phyloP scores from a whole-genome alignment of 2,329 filamentous ascomycete genomes.

The Malbranchea cinnamomea region DNA sequence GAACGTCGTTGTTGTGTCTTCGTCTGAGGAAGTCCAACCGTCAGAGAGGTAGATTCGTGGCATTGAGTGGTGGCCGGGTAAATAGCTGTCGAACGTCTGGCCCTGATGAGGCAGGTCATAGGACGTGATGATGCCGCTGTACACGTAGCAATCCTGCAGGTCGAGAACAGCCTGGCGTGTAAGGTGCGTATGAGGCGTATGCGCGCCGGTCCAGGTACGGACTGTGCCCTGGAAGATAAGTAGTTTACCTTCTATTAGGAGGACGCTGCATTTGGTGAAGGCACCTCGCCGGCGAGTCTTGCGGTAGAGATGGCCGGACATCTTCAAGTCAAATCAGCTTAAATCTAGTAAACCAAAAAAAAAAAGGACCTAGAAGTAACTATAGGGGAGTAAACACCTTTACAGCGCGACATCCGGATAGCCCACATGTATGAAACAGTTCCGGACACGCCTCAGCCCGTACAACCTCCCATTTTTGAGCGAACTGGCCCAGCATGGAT shows the following conservation, averaged over 20 bases:
- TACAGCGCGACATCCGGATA: conserved; percentile 47
- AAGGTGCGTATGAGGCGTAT: conserved; percentile 46
- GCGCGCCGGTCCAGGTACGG: conserved; percentile 38
- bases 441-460: conserved; percentile 47
- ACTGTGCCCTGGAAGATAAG: conserved; percentile 48
- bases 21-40: conserved; percentile 46
- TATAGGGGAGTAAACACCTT: too few relatives aligned
- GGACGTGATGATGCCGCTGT: conserved; percentile 48
- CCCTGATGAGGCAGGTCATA: conserved; percentile 49
- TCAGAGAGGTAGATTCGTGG: conserved; percentile 47
- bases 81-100: conserved; percentile 48
- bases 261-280: conserved; percentile 45
- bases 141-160: conserved; percentile 49
- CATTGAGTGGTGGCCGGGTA: conserved; percentile 43
- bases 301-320: conserved; percentile 47
- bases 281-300: conserved; percentile 48
- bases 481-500: conserved; percentile 50
- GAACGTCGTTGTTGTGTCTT: conserved; percentile 52
- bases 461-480: conserved; percentile 52
- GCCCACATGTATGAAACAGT: conserved; percentile 54
- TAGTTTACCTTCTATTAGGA: conserved; percentile 45
- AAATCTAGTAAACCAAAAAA: too few relatives aligned
- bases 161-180: conserved; percentile 44
- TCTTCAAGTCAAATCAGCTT: conserved; percentile 17
- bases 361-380: too few relatives aligned